Percentiles rank a stretch among this genome's conserved stretches.
phyloP scores from a whole-genome alignment of 495 filamentous ascomycete genomes.

The Lasiosphaeria ovina region DNA sequence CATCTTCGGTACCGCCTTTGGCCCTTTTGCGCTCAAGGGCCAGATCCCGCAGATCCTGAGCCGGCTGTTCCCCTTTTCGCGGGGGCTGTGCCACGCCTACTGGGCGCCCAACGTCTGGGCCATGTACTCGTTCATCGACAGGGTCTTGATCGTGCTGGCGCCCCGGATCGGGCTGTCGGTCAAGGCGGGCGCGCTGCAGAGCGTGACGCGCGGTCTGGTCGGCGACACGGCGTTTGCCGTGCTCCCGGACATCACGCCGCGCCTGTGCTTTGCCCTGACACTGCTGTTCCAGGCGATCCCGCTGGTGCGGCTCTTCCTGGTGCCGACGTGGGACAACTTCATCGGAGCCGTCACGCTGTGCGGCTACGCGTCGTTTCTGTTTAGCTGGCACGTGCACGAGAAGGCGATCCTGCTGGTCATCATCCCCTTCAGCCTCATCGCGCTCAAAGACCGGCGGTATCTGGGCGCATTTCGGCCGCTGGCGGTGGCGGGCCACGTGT shows the following conservation, averaged over 20 bases:
- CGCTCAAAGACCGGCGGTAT: constrained; percentile 86
- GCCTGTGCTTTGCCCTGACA: constrained; percentile 77
- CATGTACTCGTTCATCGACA: constrained; percentile 88
- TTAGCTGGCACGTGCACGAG: constrained; percentile 98
- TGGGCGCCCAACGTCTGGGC: constrained; percentile 99
- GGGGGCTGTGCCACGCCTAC: constrained; percentile 93
- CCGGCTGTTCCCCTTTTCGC: constrained; percentile 88
- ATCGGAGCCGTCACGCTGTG: constrained; percentile 90
- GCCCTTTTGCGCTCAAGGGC: constrained; percentile 79
- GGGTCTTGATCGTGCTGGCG: constrained; percentile 78
- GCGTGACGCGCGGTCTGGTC: constrained; percentile 87
- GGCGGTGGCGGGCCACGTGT: constrained; percentile 90
- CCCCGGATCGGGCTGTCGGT: constrained; percentile 73
- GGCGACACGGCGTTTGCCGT: constrained; percentile 96
- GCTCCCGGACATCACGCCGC: constrained; percentile 79
- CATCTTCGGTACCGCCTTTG: constrained; percentile 83
- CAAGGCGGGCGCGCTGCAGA: constrained; percentile 71
- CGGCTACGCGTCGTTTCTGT: constrained; percentile 93
- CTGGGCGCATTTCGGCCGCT: constrained; percentile 89
- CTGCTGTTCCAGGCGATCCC: constrained; percentile 78
- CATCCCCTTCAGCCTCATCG: constrained; percentile 92
- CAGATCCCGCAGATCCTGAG: constrained; percentile 86
- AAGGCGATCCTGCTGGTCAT: constrained; percentile 94
- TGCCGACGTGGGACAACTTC: constrained; percentile 83
- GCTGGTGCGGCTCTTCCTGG: constrained; percentile 75